These are phyloP conservation scores for baker's yeast (Saccharomyces cerevisiae) DNA, from an alignment of 805 yeast genomes.

Conservation along the genomic window DNA sequence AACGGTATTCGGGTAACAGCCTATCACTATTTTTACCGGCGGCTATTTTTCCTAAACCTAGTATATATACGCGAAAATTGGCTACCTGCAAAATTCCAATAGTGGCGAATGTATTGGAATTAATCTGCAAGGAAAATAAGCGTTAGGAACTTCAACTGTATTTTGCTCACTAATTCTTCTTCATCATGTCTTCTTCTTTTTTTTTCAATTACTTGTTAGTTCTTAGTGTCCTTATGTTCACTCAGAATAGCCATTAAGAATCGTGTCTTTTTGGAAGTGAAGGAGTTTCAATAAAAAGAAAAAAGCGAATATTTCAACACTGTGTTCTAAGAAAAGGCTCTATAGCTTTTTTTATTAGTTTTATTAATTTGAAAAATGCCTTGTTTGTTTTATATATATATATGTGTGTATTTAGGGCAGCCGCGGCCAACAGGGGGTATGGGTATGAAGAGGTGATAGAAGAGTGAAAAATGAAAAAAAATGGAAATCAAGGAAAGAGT, in stretches of 20 bases:
- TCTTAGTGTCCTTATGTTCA: neutral
- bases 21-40: neutral
- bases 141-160: no score
- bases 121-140: no score
- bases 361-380: neutral
- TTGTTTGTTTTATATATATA: neutral
- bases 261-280: neutral
- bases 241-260: neutral
- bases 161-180: no score
- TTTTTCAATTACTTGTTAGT: neutral
- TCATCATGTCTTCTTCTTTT: neutral
- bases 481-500: neutral
- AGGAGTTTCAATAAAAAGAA: neutral
- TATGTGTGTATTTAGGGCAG: neutral
- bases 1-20: neutral
- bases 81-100: neutral
- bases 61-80: neutral
- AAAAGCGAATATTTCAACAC: no score
- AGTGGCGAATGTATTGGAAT: no score
- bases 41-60: neutral
- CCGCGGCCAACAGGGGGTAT: neutral
- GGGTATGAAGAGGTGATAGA: neutral
- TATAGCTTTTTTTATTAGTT: neutral
- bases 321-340: no score
- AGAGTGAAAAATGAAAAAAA: neutral